Percentiles rank a stretch among this genome's conserved stretches.
Evolutionary conservation across 1,139 yeast species (phyloP).

Genomic region (Cylindricascospora bacillispora): DNA sequence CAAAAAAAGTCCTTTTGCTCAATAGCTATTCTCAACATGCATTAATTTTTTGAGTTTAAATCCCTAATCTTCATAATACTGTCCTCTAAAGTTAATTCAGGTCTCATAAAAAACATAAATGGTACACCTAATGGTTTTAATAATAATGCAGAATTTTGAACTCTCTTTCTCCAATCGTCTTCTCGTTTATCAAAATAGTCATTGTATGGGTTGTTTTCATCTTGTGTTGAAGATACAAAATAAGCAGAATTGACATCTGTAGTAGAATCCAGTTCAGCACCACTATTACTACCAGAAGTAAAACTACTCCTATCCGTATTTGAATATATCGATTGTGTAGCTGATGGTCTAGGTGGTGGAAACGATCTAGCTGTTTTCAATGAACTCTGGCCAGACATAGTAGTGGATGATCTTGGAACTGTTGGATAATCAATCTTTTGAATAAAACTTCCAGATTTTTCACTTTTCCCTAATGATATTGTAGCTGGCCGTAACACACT

Average conservation of each 20-base stretch:
- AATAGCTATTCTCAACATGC: no score
- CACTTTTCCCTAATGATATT: no score
- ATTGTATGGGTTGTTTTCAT: conserved; percentile 18
- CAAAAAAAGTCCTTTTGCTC: no score
- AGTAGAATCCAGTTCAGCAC: no score
- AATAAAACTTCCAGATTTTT: no score
- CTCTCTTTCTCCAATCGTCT: conserved; percentile 33
- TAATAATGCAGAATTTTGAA: conserved; percentile 21
- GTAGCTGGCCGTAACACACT: no score
- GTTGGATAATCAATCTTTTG: neutral
- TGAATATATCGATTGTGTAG: no score
- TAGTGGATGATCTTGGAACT: neutral
- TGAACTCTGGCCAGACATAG: neutral
- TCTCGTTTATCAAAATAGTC: conserved; percentile 28
- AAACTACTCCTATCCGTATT: no score
- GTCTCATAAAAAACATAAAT: conserved; percentile 22
- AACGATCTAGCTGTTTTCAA: no score
- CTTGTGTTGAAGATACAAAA: conserved; percentile 17
- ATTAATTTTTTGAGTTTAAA: no score
- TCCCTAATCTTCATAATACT: conserved; percentile 5
- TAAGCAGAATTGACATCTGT: conserved; percentile 4
- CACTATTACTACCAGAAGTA: no score
- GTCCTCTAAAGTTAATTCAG: conserved; percentile 17
- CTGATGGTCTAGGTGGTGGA: neutral
- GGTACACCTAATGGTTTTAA: conserved; percentile 6